Base-by-base conservation (phyloP, 2,329 filamentous ascomycete genomes). In the Botrytis medusae region DNA sequence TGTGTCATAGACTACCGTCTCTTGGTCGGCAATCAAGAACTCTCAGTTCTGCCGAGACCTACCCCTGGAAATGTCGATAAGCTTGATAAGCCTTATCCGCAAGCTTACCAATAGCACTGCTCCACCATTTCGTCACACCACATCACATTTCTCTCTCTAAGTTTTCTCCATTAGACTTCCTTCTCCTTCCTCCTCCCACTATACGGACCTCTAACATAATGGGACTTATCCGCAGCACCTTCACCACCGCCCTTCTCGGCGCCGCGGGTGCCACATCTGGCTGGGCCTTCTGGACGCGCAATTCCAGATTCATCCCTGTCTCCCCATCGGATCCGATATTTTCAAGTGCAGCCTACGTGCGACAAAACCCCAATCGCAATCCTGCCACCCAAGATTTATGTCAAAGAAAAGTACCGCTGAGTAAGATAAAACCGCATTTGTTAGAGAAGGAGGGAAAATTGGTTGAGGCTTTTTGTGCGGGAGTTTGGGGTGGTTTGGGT, bases 381-480 rank as follows among this genome's bases (percentile, higher is more conserved):
- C 87, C 90, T 0, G 84, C 87, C 0, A 87, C 87, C 0, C 87
- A 92, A 73, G 92, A 94, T 79, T 82, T 91, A 18, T 90, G 88
- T 77, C 83, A 92, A 76, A 88, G 89, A 76, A 86, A 85, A 51
- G 85, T 93, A 0, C 89, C 91, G 0, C 79, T 94, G 67, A 83
- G 83, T 64, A 88, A 90, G 79, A 88, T 94, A 74, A 86, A 88
- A 44, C 90, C 91, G 0, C 87, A 91, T 75, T 83, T 93, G 71
- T 82, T 93, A 22, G 84, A 91, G 88, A 87, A 79, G 85, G 86
- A 93, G 88, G 91, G 86, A 87, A 75, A 90, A 89, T 72, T 85
- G 86, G 74, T 76, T 0, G 79, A 80, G 70, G 78, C 77, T 3
- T 80, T 80, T 70, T 78, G 78, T 65, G 76, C 75, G 8, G 79